Conservation (phyloP, 1,139 yeast species). For the Waltiozyma sp. region DNA sequence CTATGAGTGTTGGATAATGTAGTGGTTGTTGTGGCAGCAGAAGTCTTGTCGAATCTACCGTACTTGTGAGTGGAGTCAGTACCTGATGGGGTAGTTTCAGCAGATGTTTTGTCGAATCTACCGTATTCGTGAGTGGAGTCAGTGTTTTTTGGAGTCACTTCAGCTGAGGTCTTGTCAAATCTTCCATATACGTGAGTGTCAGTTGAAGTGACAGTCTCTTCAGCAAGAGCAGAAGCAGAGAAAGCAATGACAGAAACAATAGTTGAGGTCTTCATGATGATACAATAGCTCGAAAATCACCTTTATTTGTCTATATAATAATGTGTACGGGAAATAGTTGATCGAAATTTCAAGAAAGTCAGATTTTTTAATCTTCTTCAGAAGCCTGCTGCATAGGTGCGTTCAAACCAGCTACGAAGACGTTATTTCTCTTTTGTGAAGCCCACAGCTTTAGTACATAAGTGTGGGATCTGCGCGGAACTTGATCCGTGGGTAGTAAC, state of each 20-base stretch:
- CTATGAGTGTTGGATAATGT: slow-evolving; percentile 29
- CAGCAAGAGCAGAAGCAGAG: slow-evolving; percentile 16
- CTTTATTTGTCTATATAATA: background rate
- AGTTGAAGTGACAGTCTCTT: slow-evolving; percentile 16
- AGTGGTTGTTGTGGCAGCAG: slow-evolving; percentile 22
- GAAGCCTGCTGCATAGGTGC: no score
- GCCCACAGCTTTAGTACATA: no score
- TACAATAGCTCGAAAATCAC: background rate
- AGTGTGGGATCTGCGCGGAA: no score
- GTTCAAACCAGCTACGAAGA: no score
- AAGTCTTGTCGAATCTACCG: slow-evolving; percentile 35
- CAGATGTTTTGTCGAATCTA: slow-evolving; percentile 38
- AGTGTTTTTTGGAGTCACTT: slow-evolving; percentile 24
- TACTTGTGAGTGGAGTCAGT: slow-evolving; percentile 30
- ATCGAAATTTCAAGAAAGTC: no score
- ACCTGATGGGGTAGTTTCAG: slow-evolving; percentile 23
- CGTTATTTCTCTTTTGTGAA: no score
- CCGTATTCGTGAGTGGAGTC: slow-evolving; percentile 37
- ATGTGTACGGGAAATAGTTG: no score
- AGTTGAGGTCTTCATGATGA: slow-evolving; percentile 27
- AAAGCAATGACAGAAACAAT: slow-evolving; percentile 18
- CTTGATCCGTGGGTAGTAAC: no score
- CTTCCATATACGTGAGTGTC: slow-evolving; percentile 38
- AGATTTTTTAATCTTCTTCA: no score
- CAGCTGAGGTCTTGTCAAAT: slow-evolving; percentile 37